Conservation (phyloP, 1,139 yeast genomes). For the Yamadazyma triangularis region DNA sequence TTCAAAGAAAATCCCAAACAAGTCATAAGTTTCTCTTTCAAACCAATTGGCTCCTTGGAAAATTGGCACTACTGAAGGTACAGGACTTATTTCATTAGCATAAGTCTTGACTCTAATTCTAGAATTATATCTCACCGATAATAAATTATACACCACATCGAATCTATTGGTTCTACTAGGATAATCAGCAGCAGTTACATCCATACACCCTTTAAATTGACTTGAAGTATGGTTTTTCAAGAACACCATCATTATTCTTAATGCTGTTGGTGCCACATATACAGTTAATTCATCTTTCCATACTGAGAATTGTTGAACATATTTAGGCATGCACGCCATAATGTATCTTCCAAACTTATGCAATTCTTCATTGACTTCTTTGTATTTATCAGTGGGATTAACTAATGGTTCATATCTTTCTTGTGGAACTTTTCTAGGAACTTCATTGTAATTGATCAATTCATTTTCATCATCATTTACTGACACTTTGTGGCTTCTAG, state of each 20-base stretch:
- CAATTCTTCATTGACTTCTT: constrained; percentile 64
- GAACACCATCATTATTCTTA: constrained; percentile 65
- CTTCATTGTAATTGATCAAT: constrained; percentile 30
- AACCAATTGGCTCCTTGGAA: constrained; percentile 86
- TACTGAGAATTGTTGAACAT: constrained; percentile 76
- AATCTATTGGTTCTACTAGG: constrained; percentile 82
- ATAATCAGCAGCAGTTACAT: constrained; percentile 83
- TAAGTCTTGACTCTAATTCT: constrained; percentile 87
- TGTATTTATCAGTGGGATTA: constrained; percentile 76
- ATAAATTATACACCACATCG: constrained; percentile 80
- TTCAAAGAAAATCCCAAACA: constrained; percentile 82
- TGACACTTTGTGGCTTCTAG: too few species aligned
- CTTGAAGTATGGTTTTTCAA: constrained; percentile 76
- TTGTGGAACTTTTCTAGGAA: constrained; percentile 37
- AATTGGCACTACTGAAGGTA: constrained; percentile 69
- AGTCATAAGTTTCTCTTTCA: constrained; percentile 84
- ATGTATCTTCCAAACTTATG: constrained; percentile 82
- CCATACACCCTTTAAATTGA: constrained; percentile 75
- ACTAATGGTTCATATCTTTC: constrained; percentile 53
- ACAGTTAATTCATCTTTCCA: constrained; percentile 88
- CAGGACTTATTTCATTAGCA: constrained; percentile 78
- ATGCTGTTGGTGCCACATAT: constrained; percentile 71
- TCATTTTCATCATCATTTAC: constrained; percentile 17
- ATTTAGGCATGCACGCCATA: constrained; percentile 77
- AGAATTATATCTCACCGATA: constrained; percentile 80